Conservation (phyloP, 2,329 filamentous ascomycete genomes). For the Fusarium heterosporum region DNA sequence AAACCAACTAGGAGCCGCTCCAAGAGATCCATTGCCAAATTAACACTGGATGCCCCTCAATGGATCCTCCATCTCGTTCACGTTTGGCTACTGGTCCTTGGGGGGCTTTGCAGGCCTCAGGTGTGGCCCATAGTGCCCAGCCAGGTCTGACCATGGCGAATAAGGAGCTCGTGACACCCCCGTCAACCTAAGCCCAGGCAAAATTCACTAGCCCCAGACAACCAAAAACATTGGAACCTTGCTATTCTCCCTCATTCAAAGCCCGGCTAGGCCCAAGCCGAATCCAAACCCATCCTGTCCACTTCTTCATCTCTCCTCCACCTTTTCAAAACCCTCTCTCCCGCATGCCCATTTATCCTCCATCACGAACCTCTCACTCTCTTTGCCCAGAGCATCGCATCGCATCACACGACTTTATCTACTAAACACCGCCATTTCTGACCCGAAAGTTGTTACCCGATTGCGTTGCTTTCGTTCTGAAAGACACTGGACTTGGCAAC, state of each 20-base stretch:
- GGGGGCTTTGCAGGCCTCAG: conserved; percentile 22
- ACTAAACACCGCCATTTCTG: not conserved
- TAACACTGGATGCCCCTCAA: conserved; percentile 24
- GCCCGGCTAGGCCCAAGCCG: conserved; percentile 31
- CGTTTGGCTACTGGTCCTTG: conserved; percentile 31
- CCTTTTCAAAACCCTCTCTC: conserved; percentile 28
- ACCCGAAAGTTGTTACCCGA: not conserved
- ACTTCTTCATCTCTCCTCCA: conserved; percentile 34
- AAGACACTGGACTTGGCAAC: not conserved
- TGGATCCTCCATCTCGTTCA: conserved; percentile 5
- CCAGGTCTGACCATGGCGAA: conserved; percentile 25
- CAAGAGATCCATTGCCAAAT: conserved; percentile 14
- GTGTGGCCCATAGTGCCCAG: conserved; percentile 18
- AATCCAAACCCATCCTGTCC: conserved; percentile 29
- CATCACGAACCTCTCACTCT: not conserved
- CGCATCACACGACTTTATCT: not conserved
- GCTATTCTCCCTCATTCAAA: conserved; percentile 37
- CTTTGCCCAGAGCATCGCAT: not conserved
- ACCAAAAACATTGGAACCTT: conserved; percentile 37
- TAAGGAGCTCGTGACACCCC: conserved; percentile 34
- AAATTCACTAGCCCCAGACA: conserved; percentile 40
- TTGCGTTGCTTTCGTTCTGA: conserved; percentile 1
- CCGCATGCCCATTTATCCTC: conserved; percentile 13
- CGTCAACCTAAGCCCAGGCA: conserved; percentile 24
- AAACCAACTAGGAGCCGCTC: conserved; percentile 10